Conservation (phyloP, 2,329 filamentous ascomycete genomes). For the Pseudocercospora cruenta region DNA sequence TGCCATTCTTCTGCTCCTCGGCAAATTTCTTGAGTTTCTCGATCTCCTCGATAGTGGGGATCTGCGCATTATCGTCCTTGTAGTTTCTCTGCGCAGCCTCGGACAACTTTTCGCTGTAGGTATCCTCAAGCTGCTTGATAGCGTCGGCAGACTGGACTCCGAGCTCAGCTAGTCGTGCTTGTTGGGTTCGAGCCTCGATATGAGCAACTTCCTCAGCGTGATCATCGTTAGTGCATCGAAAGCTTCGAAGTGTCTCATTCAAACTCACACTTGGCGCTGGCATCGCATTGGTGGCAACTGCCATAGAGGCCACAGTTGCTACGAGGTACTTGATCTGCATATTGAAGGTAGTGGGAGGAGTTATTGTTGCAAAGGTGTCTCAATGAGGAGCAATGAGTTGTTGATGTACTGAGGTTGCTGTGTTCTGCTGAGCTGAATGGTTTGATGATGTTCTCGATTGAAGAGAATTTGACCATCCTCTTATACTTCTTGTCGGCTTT, state of each 20-base stretch:
- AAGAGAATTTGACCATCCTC: background rate
- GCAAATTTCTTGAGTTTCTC: background rate
- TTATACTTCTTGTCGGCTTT: background rate
- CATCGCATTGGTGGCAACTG: conserved; percentile 6
- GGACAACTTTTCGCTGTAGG: background rate
- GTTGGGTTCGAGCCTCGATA: background rate
- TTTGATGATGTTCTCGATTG: background rate
- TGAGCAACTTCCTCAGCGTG: background rate
- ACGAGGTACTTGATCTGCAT: conserved; percentile 14
- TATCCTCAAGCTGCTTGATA: background rate
- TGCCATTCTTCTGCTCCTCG: background rate
- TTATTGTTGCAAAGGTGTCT: background rate
- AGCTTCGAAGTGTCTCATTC: background rate
- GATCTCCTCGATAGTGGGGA: background rate
- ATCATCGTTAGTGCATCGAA: background rate
- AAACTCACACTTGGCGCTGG: background rate
- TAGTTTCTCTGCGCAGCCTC: background rate
- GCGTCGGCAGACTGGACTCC: background rate
- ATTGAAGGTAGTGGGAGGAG: background rate
- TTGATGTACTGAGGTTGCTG: background rate
- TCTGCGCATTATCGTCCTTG: background rate
- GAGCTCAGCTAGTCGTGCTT: background rate
- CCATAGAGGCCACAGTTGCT: conserved; percentile 9
- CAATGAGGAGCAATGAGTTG: background rate
- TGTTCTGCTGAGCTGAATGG: background rate